Evolutionary conservation across 1,139 yeast species (phyloP), one percentile per base, ranked within the genome.

Genomic region (Taphrina flavorubra): DNA sequence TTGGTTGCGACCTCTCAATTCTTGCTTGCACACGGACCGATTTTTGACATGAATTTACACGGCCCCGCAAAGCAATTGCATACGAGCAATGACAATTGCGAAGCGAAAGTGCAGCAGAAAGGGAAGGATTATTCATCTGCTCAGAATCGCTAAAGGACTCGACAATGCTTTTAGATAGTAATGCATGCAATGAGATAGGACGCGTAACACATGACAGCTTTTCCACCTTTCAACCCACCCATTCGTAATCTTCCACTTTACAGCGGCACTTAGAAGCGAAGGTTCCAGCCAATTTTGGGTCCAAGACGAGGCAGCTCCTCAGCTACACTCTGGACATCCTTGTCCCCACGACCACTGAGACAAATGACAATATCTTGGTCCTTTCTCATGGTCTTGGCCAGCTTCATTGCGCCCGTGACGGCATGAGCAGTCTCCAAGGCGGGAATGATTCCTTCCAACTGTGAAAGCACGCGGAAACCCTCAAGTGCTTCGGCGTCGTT

Each of bases 371-470:
- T 81, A 77, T 90, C 87, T 80, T 92, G 85, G 73, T 89, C 97
- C 74, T 87, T 85, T 37, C 83, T 78, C 88, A 94, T 84, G 16
- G 87, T 87, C 82, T 90, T 90, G 46, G 99, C 99, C 66, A 90
- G 83, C 80, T 92, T 86, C 72, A 90, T 82, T 69, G 94, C 99
- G 74, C 97, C 97, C 76, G 84, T 89, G 69, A 94, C 86, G 51
- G 99, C 99, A 78, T 94, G 99, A 6, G 98, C 89, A 0, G 97
- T 90, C 80, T 94, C 99, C 78, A 94, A 84, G 37, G 99, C 99
- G 62, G 99, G 99, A 76, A 94, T 94, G 74, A 95, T 94, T 79
- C 99, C 99, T 81, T 94, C 99, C 72, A 90, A 84, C 81, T 94
- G 96, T 42, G 97, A 89, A 72, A 95, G 83, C 65, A 90, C 81